Evolutionary conservation across 371 early-diverging fungal species (phyloP), one percentile per base, ranked within the genome.

Genomic region (Mortierella sp.): DNA sequence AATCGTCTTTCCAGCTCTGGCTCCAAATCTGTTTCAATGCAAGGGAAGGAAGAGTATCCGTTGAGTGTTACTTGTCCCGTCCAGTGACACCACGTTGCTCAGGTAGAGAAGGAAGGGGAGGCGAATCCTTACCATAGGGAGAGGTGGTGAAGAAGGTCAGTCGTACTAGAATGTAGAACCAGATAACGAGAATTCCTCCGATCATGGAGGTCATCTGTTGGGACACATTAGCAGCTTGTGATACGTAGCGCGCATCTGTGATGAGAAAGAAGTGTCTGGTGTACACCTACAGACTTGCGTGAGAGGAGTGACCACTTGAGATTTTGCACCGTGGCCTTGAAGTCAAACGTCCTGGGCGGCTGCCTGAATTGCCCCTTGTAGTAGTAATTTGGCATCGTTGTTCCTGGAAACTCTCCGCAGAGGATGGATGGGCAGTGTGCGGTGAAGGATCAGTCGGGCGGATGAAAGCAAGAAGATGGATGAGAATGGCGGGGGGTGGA

Each of bases 341-440:
- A 25, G 29, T 49, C 40, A 48, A 41, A 48, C 8, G 31, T 37
- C 13, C n/a, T 24, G 9, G 55, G 55, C 12, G 34, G 55, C 16
- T 17, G 55, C 50, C 63, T 54, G 48, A 61, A 61, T 27, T 61
- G 62, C 37, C 62, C 62, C 44, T 61, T 61, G 40, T 61, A 61
- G 25, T 61, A 61, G 54, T 54, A 54, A 40, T 54, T 61, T 24
- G 62, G 54, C 62, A 61, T 61, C 13, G 9, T 12, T n/a, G n/a
- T n/a, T n/a, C n/a, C n/a, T n/a, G n/a, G n/a, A n/a, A n/a, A n/a
- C n/a, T n/a, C n/a, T n/a, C n/a, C n/a, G n/a, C n/a, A n/a, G n/a
- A n/a, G n/a, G n/a, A n/a, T n/a, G n/a, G n/a, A n/a, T n/a, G n/a
- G n/a, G n/a, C n/a, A n/a, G n/a, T n/a, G n/a, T n/a, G n/a, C n/a